phyloP scores from a whole-genome alignment of 495 filamentous ascomycete genomes.

The Penicillium paxilli region DNA sequence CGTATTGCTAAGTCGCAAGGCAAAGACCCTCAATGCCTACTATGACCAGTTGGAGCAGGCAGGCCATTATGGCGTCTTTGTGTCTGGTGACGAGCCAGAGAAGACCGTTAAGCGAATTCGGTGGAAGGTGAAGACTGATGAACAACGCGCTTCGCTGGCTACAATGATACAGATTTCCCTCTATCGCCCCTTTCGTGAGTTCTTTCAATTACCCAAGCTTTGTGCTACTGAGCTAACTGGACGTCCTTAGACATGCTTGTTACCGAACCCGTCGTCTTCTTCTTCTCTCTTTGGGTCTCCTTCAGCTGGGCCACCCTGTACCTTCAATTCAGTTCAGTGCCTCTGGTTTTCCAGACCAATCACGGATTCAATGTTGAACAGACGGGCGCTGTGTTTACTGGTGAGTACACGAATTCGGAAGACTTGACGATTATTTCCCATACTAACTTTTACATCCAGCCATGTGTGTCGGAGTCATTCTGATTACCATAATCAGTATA shows the following conservation, averaged over 20 bases:
- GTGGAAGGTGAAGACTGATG: conserved; percentile 84
- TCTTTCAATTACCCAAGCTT: not conserved
- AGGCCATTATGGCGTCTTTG: conserved; percentile 65
- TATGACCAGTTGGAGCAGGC: conserved; percentile 69
- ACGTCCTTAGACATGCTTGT: conserved; percentile 61
- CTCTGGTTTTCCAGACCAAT: conserved; percentile 70
- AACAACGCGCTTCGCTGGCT: conserved; percentile 67
- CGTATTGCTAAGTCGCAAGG: conserved; percentile 79
- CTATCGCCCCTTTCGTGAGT: conserved; percentile 72
- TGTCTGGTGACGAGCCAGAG: conserved; percentile 31
- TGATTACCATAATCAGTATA: conserved; percentile 74
- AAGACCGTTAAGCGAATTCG: conserved; percentile 59
- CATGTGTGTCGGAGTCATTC: conserved; percentile 64
- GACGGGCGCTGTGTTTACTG: conserved; percentile 68
- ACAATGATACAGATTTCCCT: conserved; percentile 74
- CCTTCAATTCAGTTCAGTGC: conserved; percentile 76
- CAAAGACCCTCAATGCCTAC: conserved; percentile 71
- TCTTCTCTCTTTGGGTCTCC: conserved; percentile 87
- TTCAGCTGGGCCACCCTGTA: conserved; percentile 93
- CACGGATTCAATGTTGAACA: conserved; percentile 70
- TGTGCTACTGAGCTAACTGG: not conserved
- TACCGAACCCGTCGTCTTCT: conserved; percentile 93
- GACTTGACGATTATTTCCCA: too few species aligned
- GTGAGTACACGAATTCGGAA: too few species aligned
- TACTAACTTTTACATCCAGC: conserved; percentile 31